Percentiles rank a stretch among this genome's conserved stretches.
Evolutionary conservation across 768 basidiomycete species (phyloP).

Genomic region (Tephrocybe sp.): DNA sequence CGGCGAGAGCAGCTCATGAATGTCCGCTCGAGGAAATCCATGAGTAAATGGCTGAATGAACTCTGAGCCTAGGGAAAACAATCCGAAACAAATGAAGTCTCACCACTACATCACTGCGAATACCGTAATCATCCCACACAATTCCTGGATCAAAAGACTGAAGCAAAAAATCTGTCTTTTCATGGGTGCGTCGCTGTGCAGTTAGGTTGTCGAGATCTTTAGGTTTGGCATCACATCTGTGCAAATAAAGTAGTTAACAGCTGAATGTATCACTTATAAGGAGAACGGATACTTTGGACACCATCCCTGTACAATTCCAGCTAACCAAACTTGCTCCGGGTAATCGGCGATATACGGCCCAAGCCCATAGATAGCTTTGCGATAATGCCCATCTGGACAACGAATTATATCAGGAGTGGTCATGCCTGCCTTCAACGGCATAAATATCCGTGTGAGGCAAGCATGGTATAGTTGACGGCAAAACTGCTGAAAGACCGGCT

Average conservation of each 20-base stretch:
- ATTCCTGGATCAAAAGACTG: too few species aligned
- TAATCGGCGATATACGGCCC: conserved; percentile 29
- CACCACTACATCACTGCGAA: too few species aligned
- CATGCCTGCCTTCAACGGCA: conserved; percentile 22
- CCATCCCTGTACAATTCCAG: conserved; percentile 21
- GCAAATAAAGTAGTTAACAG: too few species aligned
- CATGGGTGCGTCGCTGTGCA: too few species aligned
- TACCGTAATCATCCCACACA: too few species aligned
- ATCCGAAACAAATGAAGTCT: too few species aligned
- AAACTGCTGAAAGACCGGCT: conserved; percentile 15
- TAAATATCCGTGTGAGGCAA: conserved; percentile 15
- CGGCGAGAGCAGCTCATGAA: background rate
- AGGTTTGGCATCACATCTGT: too few species aligned
- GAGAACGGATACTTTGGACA: conserved; percentile 19
- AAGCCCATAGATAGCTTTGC: conserved; percentile 20
- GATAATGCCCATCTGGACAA: conserved; percentile 25
- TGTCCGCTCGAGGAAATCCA: background rate
- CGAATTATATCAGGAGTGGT: conserved; percentile 17
- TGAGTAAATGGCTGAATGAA: background rate
- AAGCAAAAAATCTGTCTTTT: too few species aligned
- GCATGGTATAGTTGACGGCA: conserved; percentile 19
- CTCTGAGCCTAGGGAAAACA: too few species aligned
- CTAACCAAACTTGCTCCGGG: conserved; percentile 22
- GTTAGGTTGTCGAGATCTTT: too few species aligned
- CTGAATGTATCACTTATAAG: too few species aligned